Conservation (phyloP, 2,329 filamentous ascomycete genomes). For the Pochonia chlamydosporia region DNA sequence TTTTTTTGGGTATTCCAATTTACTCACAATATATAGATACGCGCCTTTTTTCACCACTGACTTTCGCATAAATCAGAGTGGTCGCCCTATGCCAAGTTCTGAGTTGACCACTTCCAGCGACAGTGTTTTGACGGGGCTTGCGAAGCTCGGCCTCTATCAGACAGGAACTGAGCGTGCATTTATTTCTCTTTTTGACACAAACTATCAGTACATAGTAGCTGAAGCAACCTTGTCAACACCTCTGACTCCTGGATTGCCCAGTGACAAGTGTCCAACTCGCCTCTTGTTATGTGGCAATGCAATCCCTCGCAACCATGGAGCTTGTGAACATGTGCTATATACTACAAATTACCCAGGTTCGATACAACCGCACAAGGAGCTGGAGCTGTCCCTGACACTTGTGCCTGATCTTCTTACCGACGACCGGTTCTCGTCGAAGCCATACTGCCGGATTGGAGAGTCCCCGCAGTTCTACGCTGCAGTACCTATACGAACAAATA, state of each 20-base stretch:
- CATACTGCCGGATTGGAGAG: constrained; percentile 17
- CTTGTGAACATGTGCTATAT: constrained; percentile 23
- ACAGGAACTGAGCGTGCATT: constrained; percentile 37
- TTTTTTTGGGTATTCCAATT: too few species aligned
- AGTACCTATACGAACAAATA: constrained; percentile 32
- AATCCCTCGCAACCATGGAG: constrained; percentile 22
- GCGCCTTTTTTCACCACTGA: too few species aligned
- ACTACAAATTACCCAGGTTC: constrained; percentile 12
- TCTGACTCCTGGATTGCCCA: constrained; percentile 20
- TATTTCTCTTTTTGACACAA: constrained; percentile 45
- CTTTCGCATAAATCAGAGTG: too few species aligned
- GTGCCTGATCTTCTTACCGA: constrained; percentile 28
- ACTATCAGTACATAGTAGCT: constrained; percentile 43
- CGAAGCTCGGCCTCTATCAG: constrained; percentile 40
- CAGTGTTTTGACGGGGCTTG: constrained; percentile 39
- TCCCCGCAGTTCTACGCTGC: constrained; percentile 32
- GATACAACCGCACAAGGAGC: background rate
- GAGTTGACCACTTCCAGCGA: constrained; percentile 25
- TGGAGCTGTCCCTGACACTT: constrained; percentile 24
- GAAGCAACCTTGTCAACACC: constrained; percentile 40
- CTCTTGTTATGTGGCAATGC: constrained; percentile 25
- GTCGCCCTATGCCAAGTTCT: constrained; percentile 15
- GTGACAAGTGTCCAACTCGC: constrained; percentile 7
- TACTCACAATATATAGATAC: too few species aligned
- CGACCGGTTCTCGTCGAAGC: constrained; percentile 21